phyloP scores from a whole-genome alignment of 495 filamentous ascomycete species.

The Lasiosphaeris hirsuta region DNA sequence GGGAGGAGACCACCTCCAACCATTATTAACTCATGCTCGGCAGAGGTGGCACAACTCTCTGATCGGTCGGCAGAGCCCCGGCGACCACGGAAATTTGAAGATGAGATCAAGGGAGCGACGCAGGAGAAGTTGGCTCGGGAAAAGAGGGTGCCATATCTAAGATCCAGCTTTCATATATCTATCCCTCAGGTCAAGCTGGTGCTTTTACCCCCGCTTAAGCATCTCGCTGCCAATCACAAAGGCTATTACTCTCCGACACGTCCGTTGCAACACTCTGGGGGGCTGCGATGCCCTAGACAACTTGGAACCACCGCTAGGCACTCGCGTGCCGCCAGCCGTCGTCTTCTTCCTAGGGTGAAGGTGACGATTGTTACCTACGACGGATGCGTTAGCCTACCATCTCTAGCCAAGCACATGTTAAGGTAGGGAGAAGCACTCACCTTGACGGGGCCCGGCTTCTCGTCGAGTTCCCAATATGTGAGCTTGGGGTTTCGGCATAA shows the following conservation, averaged over 20 bases:
- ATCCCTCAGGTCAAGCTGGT: no score
- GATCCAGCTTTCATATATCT: no score
- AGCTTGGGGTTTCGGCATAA: slow-evolving; percentile 1
- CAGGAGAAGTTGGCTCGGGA: no score
- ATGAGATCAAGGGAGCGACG: no score
- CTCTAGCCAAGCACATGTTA: neutral
- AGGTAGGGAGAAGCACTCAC: neutral
- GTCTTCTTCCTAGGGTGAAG: slow-evolving; percentile 2
- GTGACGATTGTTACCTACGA: neutral
- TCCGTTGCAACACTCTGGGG: slow-evolving; percentile 1
- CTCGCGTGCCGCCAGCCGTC: neutral
- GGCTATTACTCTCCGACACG: neutral
- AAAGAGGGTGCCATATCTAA: no score
- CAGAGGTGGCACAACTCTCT: no score
- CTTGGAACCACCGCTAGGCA: slow-evolving; percentile 1
- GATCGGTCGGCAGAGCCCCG: no score
- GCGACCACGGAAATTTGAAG: no score
- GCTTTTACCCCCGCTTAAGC: no score
- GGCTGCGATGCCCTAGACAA: slow-evolving; percentile 5
- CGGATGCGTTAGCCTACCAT: neutral
- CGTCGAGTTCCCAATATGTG: neutral
- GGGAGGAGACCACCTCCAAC: no score
- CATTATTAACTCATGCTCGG: no score
- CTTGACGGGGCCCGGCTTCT: slow-evolving; percentile 2
- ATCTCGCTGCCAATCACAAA: neutral